These are phyloP conservation scores for Abrus precatorius DNA, from an alignment of 306 rosid species.

Conservation along the genomic window DNA sequence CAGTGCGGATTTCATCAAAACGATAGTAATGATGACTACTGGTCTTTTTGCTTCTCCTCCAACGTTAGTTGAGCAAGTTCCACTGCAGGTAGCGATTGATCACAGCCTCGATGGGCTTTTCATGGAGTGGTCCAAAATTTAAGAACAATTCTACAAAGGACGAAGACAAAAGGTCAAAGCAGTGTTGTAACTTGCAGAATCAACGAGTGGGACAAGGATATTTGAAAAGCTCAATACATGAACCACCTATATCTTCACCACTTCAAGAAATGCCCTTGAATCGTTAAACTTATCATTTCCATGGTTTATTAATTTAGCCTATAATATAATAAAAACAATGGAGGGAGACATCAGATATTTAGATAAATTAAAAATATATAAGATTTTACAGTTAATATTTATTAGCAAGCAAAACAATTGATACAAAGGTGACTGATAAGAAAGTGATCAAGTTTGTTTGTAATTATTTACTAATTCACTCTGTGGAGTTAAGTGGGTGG, in stretches of 20 bases:
- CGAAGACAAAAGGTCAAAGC: conserved; percentile 6
- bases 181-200: background rate
- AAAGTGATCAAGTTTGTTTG: background rate
- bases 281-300: background rate
- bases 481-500: background rate
- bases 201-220: background rate
- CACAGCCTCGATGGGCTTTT: background rate
- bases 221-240: conserved; percentile 9
- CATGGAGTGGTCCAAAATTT: conserved; percentile 21
- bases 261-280: background rate
- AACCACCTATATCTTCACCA: background rate
- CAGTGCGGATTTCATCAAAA: background rate
- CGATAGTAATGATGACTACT: background rate
- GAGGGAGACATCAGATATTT: background rate
- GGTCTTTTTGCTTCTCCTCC: background rate
- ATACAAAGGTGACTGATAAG: no score
- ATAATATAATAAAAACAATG: background rate
- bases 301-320: background rate
- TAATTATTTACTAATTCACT: background rate
- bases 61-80: background rate
- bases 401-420: no score
- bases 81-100: background rate
- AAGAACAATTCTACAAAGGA: background rate
- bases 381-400: no score
- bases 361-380: no score